A percentile compares a stretch with the other conserved stretches of the same genome.
Conservation (phyloP, 2,329 filamentous ascomycete genomes). For the Trichoderma guizhouense region DNA sequence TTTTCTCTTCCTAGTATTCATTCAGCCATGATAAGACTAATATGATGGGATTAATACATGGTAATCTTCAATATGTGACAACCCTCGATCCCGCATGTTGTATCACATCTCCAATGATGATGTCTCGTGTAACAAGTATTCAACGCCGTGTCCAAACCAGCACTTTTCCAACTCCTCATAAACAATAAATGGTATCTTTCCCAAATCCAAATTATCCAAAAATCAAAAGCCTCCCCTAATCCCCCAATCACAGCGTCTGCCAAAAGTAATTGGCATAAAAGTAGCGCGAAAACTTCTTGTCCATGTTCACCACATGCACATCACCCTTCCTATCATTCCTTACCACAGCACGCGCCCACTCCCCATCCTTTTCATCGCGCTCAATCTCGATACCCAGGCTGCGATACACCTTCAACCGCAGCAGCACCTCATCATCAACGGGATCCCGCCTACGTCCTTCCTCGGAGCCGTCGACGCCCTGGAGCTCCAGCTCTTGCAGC, state of each 20-base stretch:
- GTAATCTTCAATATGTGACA: neutral
- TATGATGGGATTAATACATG: neutral
- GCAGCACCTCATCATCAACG: constrained; percentile 61
- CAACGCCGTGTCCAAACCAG: constrained; percentile 6
- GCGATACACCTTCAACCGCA: constrained; percentile 87
- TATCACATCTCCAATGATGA: neutral
- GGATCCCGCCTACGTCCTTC: constrained; percentile 36
- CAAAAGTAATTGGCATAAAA: constrained; percentile 98
- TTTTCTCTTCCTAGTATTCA: neutral
- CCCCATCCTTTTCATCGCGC: constrained; percentile 66
- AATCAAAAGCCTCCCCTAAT: neutral
- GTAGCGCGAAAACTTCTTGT: constrained; percentile 84
- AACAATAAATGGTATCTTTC: constrained; percentile 10
- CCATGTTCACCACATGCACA: constrained; percentile 91
- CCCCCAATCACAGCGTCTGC: constrained; percentile 65
- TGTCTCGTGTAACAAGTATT: neutral
- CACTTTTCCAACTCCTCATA: neutral
- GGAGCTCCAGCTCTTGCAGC: constrained; percentile 78
- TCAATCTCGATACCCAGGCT: constrained; percentile 89
- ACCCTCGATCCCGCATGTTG: neutral
- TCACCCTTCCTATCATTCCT: constrained; percentile 84
- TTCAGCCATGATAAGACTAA: neutral
- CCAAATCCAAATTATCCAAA: neutral
- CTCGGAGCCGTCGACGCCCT: constrained; percentile 71
- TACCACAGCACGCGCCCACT: constrained; percentile 82